Percentiles rank a stretch among this genome's conserved stretches.
Evolutionary conservation across 2,329 filamentous ascomycete species (phyloP).

Genomic region (Coleophoma crateriformis): DNA sequence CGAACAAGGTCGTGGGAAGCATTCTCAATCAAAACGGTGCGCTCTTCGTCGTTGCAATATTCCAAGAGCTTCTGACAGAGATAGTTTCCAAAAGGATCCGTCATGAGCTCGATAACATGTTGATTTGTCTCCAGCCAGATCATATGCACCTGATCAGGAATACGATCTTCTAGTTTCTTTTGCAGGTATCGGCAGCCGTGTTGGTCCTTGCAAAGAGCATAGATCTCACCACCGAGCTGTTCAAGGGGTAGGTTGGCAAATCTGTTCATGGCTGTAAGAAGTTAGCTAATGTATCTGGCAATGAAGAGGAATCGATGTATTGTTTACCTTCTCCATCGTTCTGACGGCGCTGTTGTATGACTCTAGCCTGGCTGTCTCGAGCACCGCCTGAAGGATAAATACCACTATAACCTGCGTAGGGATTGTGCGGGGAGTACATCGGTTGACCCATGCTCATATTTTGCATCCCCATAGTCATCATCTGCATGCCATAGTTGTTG

Average conservation of each 20-base stretch:
- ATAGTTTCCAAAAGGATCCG: slow-evolving; percentile 98
- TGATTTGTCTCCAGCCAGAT: slow-evolving; percentile 93
- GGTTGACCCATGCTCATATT: slow-evolving; percentile 51
- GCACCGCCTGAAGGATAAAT: slow-evolving; percentile 38
- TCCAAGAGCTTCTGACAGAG: slow-evolving; percentile 97
- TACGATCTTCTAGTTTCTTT: slow-evolving; percentile 91
- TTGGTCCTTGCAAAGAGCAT: slow-evolving; percentile 92
- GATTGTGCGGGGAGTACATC: slow-evolving; percentile 50
- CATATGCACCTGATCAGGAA: slow-evolving; percentile 76
- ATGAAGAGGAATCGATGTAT: not conserved
- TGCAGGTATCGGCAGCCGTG: slow-evolving; percentile 96
- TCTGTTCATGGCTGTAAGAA: slow-evolving; percentile 58
- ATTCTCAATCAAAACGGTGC: slow-evolving; percentile 86
- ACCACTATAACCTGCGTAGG: slow-evolving; percentile 35
- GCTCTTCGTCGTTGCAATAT: slow-evolving; percentile 91
- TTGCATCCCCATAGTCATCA: slow-evolving; percentile 64
- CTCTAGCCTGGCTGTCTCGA: slow-evolving; percentile 70
- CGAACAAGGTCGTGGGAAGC: slow-evolving; percentile 81
- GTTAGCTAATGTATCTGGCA: slow-evolving; percentile 9
- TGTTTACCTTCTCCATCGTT: slow-evolving; percentile 64
- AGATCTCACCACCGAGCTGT: slow-evolving; percentile 76
- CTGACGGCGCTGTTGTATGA: slow-evolving; percentile 70
- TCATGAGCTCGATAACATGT: slow-evolving; percentile 97
- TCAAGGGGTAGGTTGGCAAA: slow-evolving; percentile 82
- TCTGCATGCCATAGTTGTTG: slow-evolving; percentile 41